Evolutionary conservation across 352 stramenopile species (phyloP), one percentile per base, ranked within the genome.

Genomic region (Globisporangium radiosum): DNA sequence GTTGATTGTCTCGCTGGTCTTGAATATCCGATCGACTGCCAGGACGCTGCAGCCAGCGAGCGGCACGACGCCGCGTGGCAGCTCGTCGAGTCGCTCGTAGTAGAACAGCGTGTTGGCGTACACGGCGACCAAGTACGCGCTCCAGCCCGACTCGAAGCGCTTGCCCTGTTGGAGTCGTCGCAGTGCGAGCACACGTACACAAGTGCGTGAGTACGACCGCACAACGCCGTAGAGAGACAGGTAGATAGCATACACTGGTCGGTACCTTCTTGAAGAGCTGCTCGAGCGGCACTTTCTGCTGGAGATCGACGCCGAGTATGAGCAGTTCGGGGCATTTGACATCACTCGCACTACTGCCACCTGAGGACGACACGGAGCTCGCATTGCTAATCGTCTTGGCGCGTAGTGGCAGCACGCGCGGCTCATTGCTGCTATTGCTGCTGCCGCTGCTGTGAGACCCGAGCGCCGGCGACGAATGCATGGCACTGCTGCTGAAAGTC

Each of bases 41-140:
- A 72, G 73, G 7, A 87, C 63, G 7, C 69, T 70, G 47, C 70
- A 76, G 43, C 81, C 73, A 4, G 64, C 48, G 8, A 90, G 65
- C 42, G 76, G 77, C 52, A 90, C 64, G 25, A 88, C 69, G 43
- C 72, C 78, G 19, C 70, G 66, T 37, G 81, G 81, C 47, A 79
- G 72, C 4, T 72, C 69, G 17, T 81, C 63, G 19, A 78, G 52
- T n/a, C 76, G 62, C 5, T 83, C 75, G 57, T 81, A 90, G 61
- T 85, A 87, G 54, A 87, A 88, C 17, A 90, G 71, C 52, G 69
- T 66, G 55, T 82, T 67, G 36, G 77, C 76, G 56, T 88, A 87
- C 9, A 90, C 52, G 8, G 71, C 74, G 15, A 90, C 78, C 33
- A 83, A 80, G 50, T 72, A 79, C 17, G 71, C 68, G 36, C 74